Conservation (phyloP, 257 asterid genomes). For the Paraleonurus japonicus region DNA sequence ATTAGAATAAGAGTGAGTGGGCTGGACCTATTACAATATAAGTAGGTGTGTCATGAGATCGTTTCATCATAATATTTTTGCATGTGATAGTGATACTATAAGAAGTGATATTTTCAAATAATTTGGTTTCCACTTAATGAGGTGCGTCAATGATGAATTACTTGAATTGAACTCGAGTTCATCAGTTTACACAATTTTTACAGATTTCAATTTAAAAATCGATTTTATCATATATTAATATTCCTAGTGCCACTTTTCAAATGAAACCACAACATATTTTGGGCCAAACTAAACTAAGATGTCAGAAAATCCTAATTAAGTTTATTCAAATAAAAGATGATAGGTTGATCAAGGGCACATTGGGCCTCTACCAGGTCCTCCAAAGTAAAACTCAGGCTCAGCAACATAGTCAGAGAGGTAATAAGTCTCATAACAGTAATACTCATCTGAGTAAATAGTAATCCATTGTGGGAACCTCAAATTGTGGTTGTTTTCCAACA, state of each 20-base stretch:
- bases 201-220: neutral
- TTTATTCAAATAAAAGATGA: neutral
- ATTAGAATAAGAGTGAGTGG: too few relatives aligned
- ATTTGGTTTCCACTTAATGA: neutral
- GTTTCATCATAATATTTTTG: neutral
- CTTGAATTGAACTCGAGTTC: neutral
- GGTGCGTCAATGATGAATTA: neutral
- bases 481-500: slow-evolving; percentile 31
- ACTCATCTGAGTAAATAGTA: slow-evolving; percentile 45
- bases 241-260: neutral
- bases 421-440: slow-evolving; percentile 40
- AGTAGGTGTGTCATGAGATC: too few relatives aligned
- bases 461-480: slow-evolving; percentile 43
- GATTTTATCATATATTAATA: too few relatives aligned
- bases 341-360: slow-evolving; percentile 29
- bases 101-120: too few relatives aligned
- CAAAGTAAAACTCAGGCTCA: slow-evolving; percentile 73
- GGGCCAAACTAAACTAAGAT: neutral
- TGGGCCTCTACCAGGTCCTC: slow-evolving; percentile 58
- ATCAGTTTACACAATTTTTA: neutral
- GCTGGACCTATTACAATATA: too few relatives aligned
- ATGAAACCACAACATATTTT: neutral
- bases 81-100: neutral
- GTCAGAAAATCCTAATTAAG: neutral
- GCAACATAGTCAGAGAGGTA: slow-evolving; percentile 38